Conservation (phyloP, 78 protist genomes). For the Dictyostelium firmibasis region DNA sequence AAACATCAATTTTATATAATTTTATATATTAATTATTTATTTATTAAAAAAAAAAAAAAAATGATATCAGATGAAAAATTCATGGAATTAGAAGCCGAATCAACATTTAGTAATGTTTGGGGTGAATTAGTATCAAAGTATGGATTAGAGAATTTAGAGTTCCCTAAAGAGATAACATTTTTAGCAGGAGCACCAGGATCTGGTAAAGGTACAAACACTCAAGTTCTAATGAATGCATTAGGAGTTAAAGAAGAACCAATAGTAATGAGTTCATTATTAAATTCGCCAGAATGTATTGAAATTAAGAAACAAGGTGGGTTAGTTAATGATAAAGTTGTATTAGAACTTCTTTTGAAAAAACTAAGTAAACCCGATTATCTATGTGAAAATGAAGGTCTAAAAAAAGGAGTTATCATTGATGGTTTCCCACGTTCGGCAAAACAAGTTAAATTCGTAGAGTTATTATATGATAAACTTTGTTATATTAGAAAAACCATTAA, state of each 20-base stretch:
- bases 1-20: neutral
- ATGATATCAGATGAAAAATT: neutral
- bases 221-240: neutral
- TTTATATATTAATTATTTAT: neutral
- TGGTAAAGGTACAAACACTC: slow-evolving; percentile 61
- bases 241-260: slow-evolving; percentile 21
- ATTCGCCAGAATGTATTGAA: slow-evolving; percentile 44
- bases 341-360: slow-evolving; percentile 11
- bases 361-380: slow-evolving; percentile 20
- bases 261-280: slow-evolving; percentile 35
- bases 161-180: slow-evolving; percentile 35
- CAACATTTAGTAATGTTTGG: slow-evolving; percentile 39
- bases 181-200: slow-evolving; percentile 64
- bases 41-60: neutral
- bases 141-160: slow-evolving; percentile 38
- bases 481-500: neutral
- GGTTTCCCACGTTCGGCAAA: slow-evolving; percentile 66
- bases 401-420: slow-evolving; percentile 22
- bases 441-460: slow-evolving; percentile 43
- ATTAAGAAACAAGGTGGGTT: slow-evolving; percentile 53
- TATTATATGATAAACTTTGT: slow-evolving; percentile 29
- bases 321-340: slow-evolving; percentile 39
- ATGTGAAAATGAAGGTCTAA: neutral
- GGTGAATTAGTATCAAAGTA: neutral
- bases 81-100: neutral